phyloP scores from a whole-genome alignment of 2,329 filamentous ascomycete genomes.

The Plenodomus tracheiphilus region DNA sequence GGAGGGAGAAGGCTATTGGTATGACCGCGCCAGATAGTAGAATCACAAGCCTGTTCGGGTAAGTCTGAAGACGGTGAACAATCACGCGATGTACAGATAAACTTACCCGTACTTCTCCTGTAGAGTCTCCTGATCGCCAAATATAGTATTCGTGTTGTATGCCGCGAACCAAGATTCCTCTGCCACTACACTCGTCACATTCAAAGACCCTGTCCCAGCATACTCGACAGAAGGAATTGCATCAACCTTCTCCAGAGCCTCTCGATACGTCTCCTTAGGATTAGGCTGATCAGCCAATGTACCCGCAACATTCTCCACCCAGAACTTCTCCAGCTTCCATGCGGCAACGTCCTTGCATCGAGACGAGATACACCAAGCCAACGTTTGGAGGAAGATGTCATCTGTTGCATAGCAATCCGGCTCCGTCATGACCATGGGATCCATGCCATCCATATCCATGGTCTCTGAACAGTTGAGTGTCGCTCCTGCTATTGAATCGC shows the following conservation, averaged over 20 bases:
- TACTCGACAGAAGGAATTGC: conserved; percentile 6
- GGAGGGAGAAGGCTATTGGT: conserved; percentile 15
- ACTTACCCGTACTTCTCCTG: conserved; percentile 17
- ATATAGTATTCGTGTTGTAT: conserved; percentile 3
- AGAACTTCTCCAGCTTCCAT: conserved; percentile 26
- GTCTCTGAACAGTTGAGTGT: conserved; percentile 16
- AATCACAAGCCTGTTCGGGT: conserved; percentile 6
- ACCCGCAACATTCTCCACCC: conserved; percentile 9
- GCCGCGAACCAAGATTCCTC: conserved; percentile 9
- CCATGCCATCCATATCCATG: conserved; percentile 3
- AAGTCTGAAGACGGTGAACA: background rate
- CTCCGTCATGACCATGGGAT: conserved; percentile 12
- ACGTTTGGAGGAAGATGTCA: conserved; percentile 29
- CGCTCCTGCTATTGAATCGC: conserved; percentile 14
- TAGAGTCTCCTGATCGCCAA: conserved; percentile 10
- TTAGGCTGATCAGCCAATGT: conserved; percentile 2
- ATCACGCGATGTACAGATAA: too few relatives aligned
- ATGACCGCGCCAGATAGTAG: conserved; percentile 13
- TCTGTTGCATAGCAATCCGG: conserved; percentile 30
- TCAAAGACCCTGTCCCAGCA: conserved; percentile 6
- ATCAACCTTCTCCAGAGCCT: conserved; percentile 15
- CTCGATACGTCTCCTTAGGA: conserved; percentile 24
- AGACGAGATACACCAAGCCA: conserved; percentile 34
- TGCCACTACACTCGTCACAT: conserved; percentile 14
- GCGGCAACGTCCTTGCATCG: conserved; percentile 19